Evolutionary conservation across 192 early-diverging fungal genomes (phyloP).

Genomic region (Entomortierella beljakovae): DNA sequence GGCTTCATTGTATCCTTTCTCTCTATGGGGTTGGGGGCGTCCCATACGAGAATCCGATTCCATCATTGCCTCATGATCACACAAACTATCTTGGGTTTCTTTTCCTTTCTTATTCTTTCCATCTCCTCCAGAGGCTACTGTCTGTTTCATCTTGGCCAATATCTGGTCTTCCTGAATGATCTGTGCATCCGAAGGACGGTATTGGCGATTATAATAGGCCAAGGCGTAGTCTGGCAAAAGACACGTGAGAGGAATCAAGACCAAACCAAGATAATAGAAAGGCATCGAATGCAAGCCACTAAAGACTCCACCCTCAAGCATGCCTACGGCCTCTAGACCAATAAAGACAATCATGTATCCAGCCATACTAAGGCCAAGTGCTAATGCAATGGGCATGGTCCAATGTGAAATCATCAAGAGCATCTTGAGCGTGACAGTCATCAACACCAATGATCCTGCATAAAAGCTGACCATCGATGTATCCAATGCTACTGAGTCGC

Average conservation of each 20-base stretch:
- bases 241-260: slow-evolving; percentile 40
- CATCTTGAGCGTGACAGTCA: slow-evolving; percentile 55
- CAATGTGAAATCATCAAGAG: slow-evolving; percentile 43
- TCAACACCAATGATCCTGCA: slow-evolving; percentile 44
- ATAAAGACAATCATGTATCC: slow-evolving; percentile 45
- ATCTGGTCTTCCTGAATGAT: slow-evolving; percentile 51
- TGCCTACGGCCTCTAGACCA: slow-evolving; percentile 29
- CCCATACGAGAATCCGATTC: slow-evolving; percentile 24
- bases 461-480: slow-evolving; percentile 37
- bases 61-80: slow-evolving; percentile 47
- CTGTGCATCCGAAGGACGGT: slow-evolving; percentile 44
- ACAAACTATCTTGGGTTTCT: slow-evolving; percentile 10
- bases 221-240: slow-evolving; percentile 46
- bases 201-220: slow-evolving; percentile 28
- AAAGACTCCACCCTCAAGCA: slow-evolving; percentile 36
- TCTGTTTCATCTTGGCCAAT: slow-evolving; percentile 17
- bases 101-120: slow-evolving; percentile 12
- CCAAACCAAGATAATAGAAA: slow-evolving; percentile 42
- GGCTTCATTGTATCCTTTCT: background rate
- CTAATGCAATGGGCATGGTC: slow-evolving; percentile 39
- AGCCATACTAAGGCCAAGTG: slow-evolving; percentile 32
- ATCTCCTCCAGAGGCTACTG: background rate
- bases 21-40: too few relatives aligned
- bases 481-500: slow-evolving; percentile 22
- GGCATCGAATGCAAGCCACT: slow-evolving; percentile 29